Percentiles rank a stretch among this genome's conserved stretches.
Conservation (phyloP, 2,329 filamentous ascomycete species). For the Scopulariopsis brevicaulis region DNA sequence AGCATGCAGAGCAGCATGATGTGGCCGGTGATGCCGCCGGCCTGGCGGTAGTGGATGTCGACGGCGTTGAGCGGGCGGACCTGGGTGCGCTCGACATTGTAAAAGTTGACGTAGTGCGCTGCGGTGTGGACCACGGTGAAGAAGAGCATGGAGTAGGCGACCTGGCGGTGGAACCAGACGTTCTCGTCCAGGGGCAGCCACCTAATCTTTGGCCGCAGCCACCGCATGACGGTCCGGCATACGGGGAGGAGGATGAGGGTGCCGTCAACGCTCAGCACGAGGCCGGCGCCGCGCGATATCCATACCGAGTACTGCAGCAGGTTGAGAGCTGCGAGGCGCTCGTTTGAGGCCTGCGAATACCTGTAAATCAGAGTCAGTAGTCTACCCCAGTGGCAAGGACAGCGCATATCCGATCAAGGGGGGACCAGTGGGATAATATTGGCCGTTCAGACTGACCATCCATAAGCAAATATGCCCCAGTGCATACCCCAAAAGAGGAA, state of each 20-base stretch:
- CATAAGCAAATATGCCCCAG: constrained; percentile 64
- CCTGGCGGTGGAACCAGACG: constrained; percentile 91
- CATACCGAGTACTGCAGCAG: constrained; percentile 79
- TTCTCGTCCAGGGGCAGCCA: constrained; percentile 95
- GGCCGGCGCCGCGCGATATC: constrained; percentile 86
- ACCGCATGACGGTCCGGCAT: constrained; percentile 81
- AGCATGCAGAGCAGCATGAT: constrained; percentile 98
- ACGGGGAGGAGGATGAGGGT: constrained; percentile 88
- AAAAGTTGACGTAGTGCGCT: constrained; percentile 96
- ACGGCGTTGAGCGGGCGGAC: constrained; percentile 71
- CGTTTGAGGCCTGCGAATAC: constrained; percentile 65
- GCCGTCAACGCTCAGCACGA: constrained; percentile 75
- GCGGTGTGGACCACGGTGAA: constrained; percentile 69
- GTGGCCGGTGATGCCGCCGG: constrained; percentile 89
- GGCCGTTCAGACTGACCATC: constrained; percentile 53
- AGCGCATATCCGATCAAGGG: neutral
- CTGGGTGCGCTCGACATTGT: constrained; percentile 80
- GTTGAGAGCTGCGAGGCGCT: constrained; percentile 66
- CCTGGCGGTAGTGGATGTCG: constrained; percentile 82
- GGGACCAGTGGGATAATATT: neutral
- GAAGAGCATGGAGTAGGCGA: constrained; percentile 78
- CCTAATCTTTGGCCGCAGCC: constrained; percentile 73
- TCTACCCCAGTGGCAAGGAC: neutral
- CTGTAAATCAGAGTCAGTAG: constrained; percentile 30
- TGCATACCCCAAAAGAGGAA: constrained; percentile 72